Evolutionary conservation across 2,329 filamentous ascomycete species (phyloP).

Genomic region (Trichophyton benhamiae): DNA sequence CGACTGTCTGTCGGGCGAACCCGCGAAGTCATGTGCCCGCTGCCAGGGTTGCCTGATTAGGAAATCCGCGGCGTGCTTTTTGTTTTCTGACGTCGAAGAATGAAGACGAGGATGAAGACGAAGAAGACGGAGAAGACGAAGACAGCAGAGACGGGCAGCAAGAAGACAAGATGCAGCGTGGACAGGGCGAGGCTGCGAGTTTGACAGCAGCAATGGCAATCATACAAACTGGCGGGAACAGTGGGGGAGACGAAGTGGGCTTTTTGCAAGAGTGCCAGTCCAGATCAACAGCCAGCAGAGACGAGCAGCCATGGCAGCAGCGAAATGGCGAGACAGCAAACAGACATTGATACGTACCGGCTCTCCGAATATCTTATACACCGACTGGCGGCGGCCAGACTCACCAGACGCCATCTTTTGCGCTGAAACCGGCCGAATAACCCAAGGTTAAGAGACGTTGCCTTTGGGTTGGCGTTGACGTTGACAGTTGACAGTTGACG

Average conservation of each 20-base stretch:
- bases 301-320: not conserved
- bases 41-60: slow-evolving; percentile 1
- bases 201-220: not conserved
- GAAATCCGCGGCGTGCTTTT: slow-evolving; percentile 5
- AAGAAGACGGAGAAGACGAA: not conserved
- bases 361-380: slow-evolving; percentile 27
- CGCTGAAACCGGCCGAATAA: no score
- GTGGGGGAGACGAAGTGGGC: not conserved
- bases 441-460: no score
- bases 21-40: slow-evolving; percentile 10
- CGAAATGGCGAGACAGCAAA: not conserved
- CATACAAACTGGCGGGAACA: not conserved
- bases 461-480: no score
- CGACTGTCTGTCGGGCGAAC: slow-evolving; percentile 6
- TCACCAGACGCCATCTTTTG: slow-evolving; percentile 22
- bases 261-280: not conserved
- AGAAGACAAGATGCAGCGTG: not conserved
- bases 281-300: not conserved
- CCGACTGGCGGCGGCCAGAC: slow-evolving; percentile 21
- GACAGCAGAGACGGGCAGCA: not conserved
- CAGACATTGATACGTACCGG: slow-evolving; percentile 20
- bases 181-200: not conserved
- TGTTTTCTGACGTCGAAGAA: not conserved
- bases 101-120: not conserved
- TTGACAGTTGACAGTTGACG: no score